Evolutionary conservation across 2,329 filamentous ascomycete genomes (phyloP).

Genomic region (Chrysoporthe austroafricana): DNA sequence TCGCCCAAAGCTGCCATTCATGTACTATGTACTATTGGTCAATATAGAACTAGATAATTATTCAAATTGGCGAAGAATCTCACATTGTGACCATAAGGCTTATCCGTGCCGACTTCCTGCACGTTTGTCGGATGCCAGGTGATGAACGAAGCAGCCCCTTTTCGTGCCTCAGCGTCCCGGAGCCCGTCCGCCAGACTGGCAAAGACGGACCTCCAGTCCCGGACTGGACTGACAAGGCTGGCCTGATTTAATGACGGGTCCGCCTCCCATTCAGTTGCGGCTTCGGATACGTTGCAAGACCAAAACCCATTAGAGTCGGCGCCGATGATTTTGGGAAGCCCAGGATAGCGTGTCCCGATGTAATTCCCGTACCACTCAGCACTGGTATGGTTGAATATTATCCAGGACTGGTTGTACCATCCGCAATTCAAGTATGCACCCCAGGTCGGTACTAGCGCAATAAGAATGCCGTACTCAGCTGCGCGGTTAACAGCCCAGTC

Average conservation of each 20-base stretch:
- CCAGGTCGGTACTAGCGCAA: slow-evolving; percentile 12
- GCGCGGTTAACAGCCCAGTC: slow-evolving; percentile 9
- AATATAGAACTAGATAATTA: background rate
- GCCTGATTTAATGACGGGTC: slow-evolving; percentile 8
- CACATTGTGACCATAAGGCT: slow-evolving; percentile 14
- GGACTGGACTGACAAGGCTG: slow-evolving; percentile 8
- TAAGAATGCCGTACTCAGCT: slow-evolving; percentile 6
- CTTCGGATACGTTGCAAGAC: slow-evolving; percentile 7
- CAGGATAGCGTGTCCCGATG: slow-evolving; percentile 9
- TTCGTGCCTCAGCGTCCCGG: background rate
- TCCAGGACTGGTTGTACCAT: background rate
- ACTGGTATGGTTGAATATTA: slow-evolving; percentile 12
- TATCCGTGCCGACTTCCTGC: slow-evolving; percentile 3
- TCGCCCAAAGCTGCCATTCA: slow-evolving; percentile 12
- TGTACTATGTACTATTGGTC: background rate
- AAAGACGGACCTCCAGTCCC: slow-evolving; percentile 6
- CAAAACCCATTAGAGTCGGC: slow-evolving; percentile 15
- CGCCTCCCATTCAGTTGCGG: background rate
- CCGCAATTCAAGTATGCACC: slow-evolving; percentile 14
- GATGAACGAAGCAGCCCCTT: background rate
- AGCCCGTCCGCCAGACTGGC: slow-evolving; percentile 11
- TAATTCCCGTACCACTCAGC: slow-evolving; percentile 11
- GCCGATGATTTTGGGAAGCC: slow-evolving; percentile 11
- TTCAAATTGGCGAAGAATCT: background rate
- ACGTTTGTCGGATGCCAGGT: slow-evolving; percentile 10